Base-by-base conservation (phyloP, 495 filamentous ascomycete species). In the Tuber borchii region DNA sequence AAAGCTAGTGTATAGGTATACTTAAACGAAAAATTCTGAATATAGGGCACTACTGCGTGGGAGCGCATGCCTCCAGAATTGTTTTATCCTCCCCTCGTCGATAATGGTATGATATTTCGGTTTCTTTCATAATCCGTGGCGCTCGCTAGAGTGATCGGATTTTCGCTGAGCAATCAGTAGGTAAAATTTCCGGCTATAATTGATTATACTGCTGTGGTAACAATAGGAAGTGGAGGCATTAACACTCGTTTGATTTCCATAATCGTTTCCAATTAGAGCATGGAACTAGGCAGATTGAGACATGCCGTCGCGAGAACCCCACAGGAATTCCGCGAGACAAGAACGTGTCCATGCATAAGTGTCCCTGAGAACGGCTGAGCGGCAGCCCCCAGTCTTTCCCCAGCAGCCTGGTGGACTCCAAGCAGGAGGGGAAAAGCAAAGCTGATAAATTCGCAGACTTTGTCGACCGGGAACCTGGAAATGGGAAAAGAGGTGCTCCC, bases 311-410 rank as follows among this genome's bases (percentile, higher is more conserved):
- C 56, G 26, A 65, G 56, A 34, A 65, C 56, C 56, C 56, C 26
- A 65, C 56, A 65, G 5, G 56, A 34, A 31, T 7, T 65, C 31
- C 14, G 56, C 26, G 56, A 65, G 56, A 65, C 56, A 65, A 65
- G 56, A 65, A 65, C 56, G 56, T 65, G 56, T 31, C 56, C 56
- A 65, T 65, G 56, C 56, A 65, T 65, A 34, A 65, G 56, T 34
- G 56, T 65, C 14, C 31, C 31, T 65, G 56, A 34, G 56, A 9
- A 61, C 56, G 56, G 56, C 56, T 65, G 56, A 65, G 3, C 26
- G 56, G 56, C 14, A 34, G 56, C 26, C n/a, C 34, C 26, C 4
- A 65, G 26, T 19, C 56, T 31, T 65, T 65, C 26, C 56, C 56
- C 26, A 34, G 56, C 56, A 65, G 26, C 56, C 56, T 8, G 56